Conservation (phyloP, 2,329 filamentous ascomycete species). For the Bipolaris gigantea region DNA sequence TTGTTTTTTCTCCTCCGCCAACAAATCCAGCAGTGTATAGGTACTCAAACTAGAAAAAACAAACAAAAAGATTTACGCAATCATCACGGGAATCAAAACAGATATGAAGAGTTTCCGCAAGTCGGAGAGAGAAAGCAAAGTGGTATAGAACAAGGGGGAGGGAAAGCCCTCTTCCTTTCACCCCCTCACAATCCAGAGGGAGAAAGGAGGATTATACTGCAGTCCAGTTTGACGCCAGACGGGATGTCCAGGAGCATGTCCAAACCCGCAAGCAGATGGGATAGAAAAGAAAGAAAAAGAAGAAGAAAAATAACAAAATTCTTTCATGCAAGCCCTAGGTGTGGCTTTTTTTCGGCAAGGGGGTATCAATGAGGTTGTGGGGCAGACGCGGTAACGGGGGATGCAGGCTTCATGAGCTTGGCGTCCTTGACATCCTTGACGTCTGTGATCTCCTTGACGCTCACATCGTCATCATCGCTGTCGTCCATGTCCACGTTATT, state of each 20-base stretch:
- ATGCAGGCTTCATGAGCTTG: slow-evolving; percentile 2
- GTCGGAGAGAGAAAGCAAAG: background rate
- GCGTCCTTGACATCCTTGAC: background rate
- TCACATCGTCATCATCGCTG: slow-evolving; percentile 25
- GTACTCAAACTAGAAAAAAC: background rate
- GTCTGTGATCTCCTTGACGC: background rate
- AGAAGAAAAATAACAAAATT: background rate
- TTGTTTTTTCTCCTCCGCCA: background rate
- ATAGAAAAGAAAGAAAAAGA: background rate
- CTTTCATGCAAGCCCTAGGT: background rate
- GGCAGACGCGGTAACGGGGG: slow-evolving; percentile 2
- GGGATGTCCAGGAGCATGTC: background rate
- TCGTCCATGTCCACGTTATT: slow-evolving; percentile 37
- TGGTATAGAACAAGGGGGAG: slow-evolving; percentile 11
- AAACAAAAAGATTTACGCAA: background rate
- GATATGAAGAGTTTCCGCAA: background rate
- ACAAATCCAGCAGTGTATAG: background rate
- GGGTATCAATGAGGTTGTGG: slow-evolving; percentile 1
- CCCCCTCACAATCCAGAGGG: background rate
- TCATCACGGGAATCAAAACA: background rate
- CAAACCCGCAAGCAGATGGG: slow-evolving; percentile 1
- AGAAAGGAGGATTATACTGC: slow-evolving; percentile 2
- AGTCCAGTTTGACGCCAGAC: slow-evolving; percentile 1
- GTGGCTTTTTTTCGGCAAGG: background rate
- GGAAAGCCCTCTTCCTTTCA: background rate